Conservation (phyloP, 495 filamentous ascomycete species). For the Hypoxylon trugodes region DNA sequence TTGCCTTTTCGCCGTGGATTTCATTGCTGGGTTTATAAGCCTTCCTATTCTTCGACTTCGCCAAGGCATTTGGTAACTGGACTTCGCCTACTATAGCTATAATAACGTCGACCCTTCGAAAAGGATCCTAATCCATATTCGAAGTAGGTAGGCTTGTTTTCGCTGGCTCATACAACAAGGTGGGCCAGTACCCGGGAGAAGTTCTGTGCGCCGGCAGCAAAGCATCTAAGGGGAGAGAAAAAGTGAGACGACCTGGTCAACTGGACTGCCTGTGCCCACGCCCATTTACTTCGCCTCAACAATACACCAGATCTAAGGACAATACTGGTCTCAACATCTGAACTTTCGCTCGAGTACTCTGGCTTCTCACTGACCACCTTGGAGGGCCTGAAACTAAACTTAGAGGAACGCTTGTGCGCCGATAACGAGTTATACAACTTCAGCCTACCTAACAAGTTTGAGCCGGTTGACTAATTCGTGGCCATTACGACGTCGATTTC, state of each 20-base stretch:
- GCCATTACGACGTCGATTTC: constrained; percentile 22
- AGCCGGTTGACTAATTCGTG: background rate
- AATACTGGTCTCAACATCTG: constrained; percentile 7
- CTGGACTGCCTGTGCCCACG: background rate
- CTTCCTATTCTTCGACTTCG: background rate
- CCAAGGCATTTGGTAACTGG: background rate
- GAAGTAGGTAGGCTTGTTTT: constrained; percentile 4
- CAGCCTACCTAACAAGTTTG: background rate
- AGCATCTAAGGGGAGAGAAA: background rate
- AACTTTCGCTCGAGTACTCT: background rate
- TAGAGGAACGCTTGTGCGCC: constrained; percentile 6
- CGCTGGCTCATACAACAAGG: constrained; percentile 12
- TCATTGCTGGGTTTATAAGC: background rate
- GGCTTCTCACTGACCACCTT: constrained; percentile 4
- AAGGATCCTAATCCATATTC: constrained; percentile 4
- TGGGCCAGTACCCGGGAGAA: constrained; percentile 10
- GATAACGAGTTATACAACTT: background rate
- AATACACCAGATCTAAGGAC: background rate
- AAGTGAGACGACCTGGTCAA: constrained; percentile 8
- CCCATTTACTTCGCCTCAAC: constrained; percentile 14
- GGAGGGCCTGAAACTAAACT: constrained; percentile 11
- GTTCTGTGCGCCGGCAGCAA: constrained; percentile 28
- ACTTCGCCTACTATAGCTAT: constrained; percentile 1
- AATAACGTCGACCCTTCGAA: constrained; percentile 2
- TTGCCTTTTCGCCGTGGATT: background rate